These are phyloP conservation scores for Deakozyma indianensis DNA, from an alignment of 805 yeast species.

Conservation along the genomic window DNA sequence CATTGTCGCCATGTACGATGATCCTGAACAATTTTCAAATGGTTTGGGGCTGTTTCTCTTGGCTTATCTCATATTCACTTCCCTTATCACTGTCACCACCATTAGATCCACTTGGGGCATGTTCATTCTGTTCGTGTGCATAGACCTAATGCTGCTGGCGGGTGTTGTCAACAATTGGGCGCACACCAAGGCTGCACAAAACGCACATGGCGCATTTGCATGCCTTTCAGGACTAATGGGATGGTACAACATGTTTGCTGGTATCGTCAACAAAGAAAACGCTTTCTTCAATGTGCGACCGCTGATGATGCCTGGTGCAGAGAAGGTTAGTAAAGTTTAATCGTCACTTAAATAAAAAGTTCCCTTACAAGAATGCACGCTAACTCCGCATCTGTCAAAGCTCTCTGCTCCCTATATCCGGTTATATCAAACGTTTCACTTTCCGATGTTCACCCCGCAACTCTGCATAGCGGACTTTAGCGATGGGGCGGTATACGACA, in stretches of 20 bases:
- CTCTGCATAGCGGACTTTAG: no score
- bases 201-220: constrained; percentile 58
- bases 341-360: no score
- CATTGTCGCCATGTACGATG: constrained; percentile 29
- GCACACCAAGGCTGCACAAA: constrained; percentile 15
- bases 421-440: no score
- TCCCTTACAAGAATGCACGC: no score
- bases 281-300: constrained; percentile 40
- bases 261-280: constrained; percentile 50
- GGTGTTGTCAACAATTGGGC: constrained; percentile 17
- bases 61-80: constrained; percentile 55
- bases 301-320: constrained; percentile 33
- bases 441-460: no score
- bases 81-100: constrained; percentile 38
- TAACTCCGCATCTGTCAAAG: no score
- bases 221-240: constrained; percentile 45
- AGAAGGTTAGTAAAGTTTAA: background rate
- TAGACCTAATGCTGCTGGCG: constrained; percentile 35
- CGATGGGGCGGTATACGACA: no score
- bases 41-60: constrained; percentile 47
- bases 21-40: constrained; percentile 20
- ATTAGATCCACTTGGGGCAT: constrained; percentile 53
- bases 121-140: constrained; percentile 37
- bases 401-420: no score
- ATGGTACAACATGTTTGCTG: constrained; percentile 62